Base-by-base conservation (phyloP, 495 filamentous ascomycete genomes). In the Xylaria acuta region DNA sequence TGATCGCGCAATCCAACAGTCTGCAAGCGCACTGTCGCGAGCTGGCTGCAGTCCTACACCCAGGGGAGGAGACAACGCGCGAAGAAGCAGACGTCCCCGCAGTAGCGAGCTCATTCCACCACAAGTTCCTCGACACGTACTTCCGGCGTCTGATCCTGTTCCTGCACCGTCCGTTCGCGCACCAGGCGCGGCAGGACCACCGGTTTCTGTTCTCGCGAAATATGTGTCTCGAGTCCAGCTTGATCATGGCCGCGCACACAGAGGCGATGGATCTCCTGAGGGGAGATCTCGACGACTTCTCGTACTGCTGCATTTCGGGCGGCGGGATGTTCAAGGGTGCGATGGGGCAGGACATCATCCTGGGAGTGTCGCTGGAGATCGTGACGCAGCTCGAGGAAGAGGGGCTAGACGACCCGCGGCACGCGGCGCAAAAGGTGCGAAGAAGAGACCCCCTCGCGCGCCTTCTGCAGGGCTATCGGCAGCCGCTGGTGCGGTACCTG, bases 361-460 rank as follows among this genome's bases (percentile, higher is more conserved):
- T 59, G 3, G 40, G 16, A 1, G 27, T 70, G 8, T 45, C 67
- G 9, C 40, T 59, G 0, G 67, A 70, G 40, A 40, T 70, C 40
- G 54, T 70, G 9, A 70, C 58, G 18, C 67, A 70, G 58, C 58
- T 70, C 18, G 67, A 70, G 43, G 67, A 70, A n/a, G 66, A 58
- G 18, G 66, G 47, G 0, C 43, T 53, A 7, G 30, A 3, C 30
- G 38, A 68, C 32, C 54, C 5, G 7, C 20, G 32, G 7, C 66
- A 43, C 12, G 63, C 62, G n/a, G 41, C 14, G 27, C 8, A n/a
- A 38, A 25, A 64, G 30, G 14, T 22, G 18, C 45, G 18, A 20
- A n/a, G 43, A 49, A 43, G 12, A 11, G 65, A 67, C 20, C 65
- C 65, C 34, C 65, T 54, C 12, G 38, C 58, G 16, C 54, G 32